Evolutionary conservation across 805 yeast species (phyloP).

Genomic region (Candida quercuum): DNA sequence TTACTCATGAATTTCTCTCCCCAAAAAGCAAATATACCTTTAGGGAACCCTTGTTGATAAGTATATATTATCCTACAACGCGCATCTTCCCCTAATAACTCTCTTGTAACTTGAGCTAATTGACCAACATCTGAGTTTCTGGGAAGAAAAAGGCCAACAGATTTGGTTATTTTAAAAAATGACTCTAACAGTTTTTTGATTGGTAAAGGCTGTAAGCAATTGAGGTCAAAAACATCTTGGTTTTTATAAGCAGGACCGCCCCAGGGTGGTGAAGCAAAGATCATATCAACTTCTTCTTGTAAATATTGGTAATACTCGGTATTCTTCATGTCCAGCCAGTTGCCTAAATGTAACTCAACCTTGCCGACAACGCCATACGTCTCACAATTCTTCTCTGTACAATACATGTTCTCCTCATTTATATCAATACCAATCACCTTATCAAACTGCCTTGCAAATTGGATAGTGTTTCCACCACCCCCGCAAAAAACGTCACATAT

Average conservation of each 20-base stretch:
- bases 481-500: constrained; percentile 76
- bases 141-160: constrained; percentile 61
- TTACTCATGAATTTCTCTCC: constrained; percentile 39
- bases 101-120: constrained; percentile 39
- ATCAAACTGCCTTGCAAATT: constrained; percentile 57
- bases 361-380: constrained; percentile 54
- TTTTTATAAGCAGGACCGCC: constrained; percentile 65
- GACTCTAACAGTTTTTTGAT: constrained; percentile 40
- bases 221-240: constrained; percentile 39
- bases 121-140: constrained; percentile 52
- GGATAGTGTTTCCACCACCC: constrained; percentile 84
- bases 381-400: constrained; percentile 60
- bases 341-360: constrained; percentile 43
- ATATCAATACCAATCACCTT: constrained; percentile 59
- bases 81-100: constrained; percentile 38
- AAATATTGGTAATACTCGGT: constrained; percentile 4
- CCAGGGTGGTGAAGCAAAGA: constrained; percentile 86
- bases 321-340: constrained; percentile 33
- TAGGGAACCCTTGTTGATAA: constrained; percentile 34
- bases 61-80: constrained; percentile 42
- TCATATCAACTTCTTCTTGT: constrained; percentile 36
- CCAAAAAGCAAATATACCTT: constrained; percentile 58
- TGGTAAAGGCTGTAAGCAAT: constrained; percentile 41
- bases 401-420: constrained; percentile 53
- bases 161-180: constrained; percentile 34